Conservation (phyloP, 768 basidiomycete species). For the Boletus tylopilopsis region DNA sequence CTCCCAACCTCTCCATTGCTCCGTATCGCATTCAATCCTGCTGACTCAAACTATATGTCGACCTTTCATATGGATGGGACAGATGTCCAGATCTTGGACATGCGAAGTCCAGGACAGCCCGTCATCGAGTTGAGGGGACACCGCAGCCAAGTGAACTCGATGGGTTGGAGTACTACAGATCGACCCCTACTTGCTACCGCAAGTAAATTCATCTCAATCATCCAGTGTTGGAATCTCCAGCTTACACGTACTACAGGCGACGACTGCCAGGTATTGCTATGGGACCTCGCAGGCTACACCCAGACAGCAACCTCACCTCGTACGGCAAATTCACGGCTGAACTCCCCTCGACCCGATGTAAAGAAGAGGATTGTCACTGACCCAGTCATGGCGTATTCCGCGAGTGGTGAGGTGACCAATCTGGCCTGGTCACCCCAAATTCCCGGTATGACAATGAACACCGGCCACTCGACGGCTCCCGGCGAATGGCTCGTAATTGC, state of each 20-base stretch:
- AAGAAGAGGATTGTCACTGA: slow-evolving; percentile 73
- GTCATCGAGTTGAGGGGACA: slow-evolving; percentile 90
- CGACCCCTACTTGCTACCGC: slow-evolving; percentile 85
- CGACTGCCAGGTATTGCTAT: slow-evolving; percentile 90
- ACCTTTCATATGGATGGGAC: slow-evolving; percentile 93
- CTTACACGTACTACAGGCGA: slow-evolving; percentile 54
- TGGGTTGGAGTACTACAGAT: slow-evolving; percentile 87
- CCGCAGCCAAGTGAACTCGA: slow-evolving; percentile 74
- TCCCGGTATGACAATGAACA: slow-evolving; percentile 69
- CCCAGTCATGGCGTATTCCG: slow-evolving; percentile 82
- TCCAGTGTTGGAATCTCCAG: background rate
- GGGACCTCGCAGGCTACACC: slow-evolving; percentile 76
- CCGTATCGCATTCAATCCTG: slow-evolving; percentile 87
- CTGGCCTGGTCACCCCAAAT: slow-evolving; percentile 89
- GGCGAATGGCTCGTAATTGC: slow-evolving; percentile 89
- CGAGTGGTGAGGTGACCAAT: slow-evolving; percentile 73
- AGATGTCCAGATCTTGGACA: slow-evolving; percentile 91
- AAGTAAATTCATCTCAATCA: slow-evolving; percentile 46
- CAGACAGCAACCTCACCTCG: slow-evolving; percentile 65
- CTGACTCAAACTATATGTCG: slow-evolving; percentile 92
- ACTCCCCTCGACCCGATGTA: slow-evolving; percentile 77
- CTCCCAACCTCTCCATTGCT: slow-evolving; percentile 79
- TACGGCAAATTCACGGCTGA: slow-evolving; percentile 63
- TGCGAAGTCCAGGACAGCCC: slow-evolving; percentile 93
- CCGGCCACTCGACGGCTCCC: slow-evolving; percentile 65